phyloP scores from a whole-genome alignment of 768 basidiomycete genomes.

The Auriscalpium orientale region DNA sequence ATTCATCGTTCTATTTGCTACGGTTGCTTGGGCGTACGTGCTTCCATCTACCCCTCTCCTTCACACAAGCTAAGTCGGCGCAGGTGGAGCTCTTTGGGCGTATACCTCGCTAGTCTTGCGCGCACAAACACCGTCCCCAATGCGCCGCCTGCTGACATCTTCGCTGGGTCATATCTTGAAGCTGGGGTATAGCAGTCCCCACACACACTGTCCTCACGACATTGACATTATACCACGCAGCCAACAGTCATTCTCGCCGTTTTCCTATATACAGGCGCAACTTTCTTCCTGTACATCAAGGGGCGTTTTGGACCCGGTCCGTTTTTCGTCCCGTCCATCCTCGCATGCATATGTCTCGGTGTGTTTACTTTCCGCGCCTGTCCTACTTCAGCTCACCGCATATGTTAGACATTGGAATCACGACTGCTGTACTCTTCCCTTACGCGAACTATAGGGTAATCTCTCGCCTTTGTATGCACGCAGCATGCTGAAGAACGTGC shows the following conservation, averaged over 20 bases:
- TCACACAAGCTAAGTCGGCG: neutral
- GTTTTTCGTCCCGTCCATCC: conserved; percentile 45
- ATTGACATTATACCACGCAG: conserved; percentile 20
- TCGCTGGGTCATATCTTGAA: conserved; percentile 54
- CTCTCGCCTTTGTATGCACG: neutral
- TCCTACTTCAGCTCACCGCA: neutral
- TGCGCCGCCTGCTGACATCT: conserved; percentile 31
- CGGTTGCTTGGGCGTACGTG: conserved; percentile 45
- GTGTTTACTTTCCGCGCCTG: conserved; percentile 8
- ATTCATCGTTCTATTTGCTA: conserved; percentile 41
- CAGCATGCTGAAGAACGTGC: neutral
- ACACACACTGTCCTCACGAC: conserved; percentile 20
- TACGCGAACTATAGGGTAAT: conserved; percentile 52
- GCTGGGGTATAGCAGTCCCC: conserved; percentile 20
- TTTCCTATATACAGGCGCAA: conserved; percentile 57
- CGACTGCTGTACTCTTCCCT: conserved; percentile 53
- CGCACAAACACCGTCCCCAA: conserved; percentile 35
- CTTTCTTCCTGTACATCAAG: conserved; percentile 50
- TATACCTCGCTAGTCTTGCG: conserved; percentile 52
- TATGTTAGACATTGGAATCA: conserved; percentile 46
- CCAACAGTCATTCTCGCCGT: conserved; percentile 52
- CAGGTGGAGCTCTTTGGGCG: conserved; percentile 63
- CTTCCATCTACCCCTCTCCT: neutral
- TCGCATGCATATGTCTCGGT: conserved; percentile 58
- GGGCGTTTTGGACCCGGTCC: conserved; percentile 58